Percentiles rank a stretch among this genome's conserved stretches.
Conservation (phyloP, 164 flowering plant genomes). For the Buxus sempervirens region DNA sequence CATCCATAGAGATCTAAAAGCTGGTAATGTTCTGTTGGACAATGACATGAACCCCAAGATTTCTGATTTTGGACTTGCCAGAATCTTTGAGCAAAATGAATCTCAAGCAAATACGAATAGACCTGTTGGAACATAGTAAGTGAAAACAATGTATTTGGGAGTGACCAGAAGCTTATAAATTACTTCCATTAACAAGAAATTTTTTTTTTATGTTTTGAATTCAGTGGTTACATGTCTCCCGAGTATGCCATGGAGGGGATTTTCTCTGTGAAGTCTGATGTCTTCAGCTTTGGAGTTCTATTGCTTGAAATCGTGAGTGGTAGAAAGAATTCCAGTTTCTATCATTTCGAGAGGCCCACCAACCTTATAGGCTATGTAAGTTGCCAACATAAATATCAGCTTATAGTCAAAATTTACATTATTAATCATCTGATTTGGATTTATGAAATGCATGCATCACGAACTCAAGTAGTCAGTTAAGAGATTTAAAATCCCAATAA, state of each 20-base stretch:
- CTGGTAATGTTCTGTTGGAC: slow-evolving; percentile 29
- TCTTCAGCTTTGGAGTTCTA: slow-evolving; percentile 32
- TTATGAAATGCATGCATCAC: too few species aligned
- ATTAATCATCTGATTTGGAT: too few species aligned
- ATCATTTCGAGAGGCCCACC: slow-evolving; percentile 14
- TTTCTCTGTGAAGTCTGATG: slow-evolving; percentile 25
- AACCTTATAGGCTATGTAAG: slow-evolving; percentile 34
- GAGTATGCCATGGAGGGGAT: slow-evolving; percentile 27
- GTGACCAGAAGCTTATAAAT: background rate
- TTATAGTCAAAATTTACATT: too few species aligned
- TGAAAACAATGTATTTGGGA: background rate
- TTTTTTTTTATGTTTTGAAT: background rate
- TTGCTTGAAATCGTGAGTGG: slow-evolving; percentile 28
- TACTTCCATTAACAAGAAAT: background rate
- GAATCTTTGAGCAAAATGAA: slow-evolving; percentile 22
- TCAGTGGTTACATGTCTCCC: slow-evolving; percentile 34
- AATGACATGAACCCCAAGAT: slow-evolving; percentile 33
- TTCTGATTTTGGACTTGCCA: slow-evolving; percentile 44
- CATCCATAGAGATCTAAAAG: slow-evolving; percentile 26
- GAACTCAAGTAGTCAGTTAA: too few species aligned
- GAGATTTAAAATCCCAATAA: too few species aligned
- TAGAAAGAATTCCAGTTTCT: slow-evolving; percentile 15
- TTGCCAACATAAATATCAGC: background rate
- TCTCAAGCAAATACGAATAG: slow-evolving; percentile 29
- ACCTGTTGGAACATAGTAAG: slow-evolving; percentile 38